Evolutionary conservation across 75 land plant species (phyloP).

Genomic region (Picea sitchensis): DNA sequence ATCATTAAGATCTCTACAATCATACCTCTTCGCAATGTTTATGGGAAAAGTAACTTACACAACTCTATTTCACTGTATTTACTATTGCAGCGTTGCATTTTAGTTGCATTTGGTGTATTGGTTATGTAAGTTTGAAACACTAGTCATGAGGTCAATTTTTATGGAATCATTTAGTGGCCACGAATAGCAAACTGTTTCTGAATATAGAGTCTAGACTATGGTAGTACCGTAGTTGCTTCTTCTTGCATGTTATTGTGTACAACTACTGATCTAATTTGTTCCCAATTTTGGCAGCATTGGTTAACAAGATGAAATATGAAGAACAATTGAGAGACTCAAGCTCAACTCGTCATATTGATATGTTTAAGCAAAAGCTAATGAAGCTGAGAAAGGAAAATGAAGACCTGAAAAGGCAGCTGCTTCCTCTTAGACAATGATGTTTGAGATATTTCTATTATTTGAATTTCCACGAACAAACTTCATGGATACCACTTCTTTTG

Average conservation of each 20-base stretch:
- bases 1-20: background rate
- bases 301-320: conserved; percentile 29
- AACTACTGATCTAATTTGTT: conserved; percentile 2
- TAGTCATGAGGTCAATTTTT: background rate
- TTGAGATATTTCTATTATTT: background rate
- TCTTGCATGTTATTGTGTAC: conserved; percentile 1
- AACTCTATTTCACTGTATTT: background rate
- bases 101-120: background rate
- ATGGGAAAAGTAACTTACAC: background rate
- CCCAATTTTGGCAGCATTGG: conserved; percentile 27
- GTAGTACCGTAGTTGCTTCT: background rate
- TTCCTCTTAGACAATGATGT: background rate
- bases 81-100: background rate
- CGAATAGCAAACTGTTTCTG: background rate
- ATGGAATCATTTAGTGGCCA: background rate
- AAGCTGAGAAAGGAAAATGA: conserved; percentile 63
- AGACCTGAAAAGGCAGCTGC: conserved; percentile 30
- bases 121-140: background rate
- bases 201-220: background rate
- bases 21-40: background rate
- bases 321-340: conserved; percentile 38
- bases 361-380: conserved; percentile 56
- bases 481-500: background rate
- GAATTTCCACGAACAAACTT: background rate
- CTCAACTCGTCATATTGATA: conserved; percentile 39